These are phyloP conservation scores for Penicillium sp. DNA, from an alignment of 2,329 filamentous ascomycete species.

Conservation along the genomic window DNA sequence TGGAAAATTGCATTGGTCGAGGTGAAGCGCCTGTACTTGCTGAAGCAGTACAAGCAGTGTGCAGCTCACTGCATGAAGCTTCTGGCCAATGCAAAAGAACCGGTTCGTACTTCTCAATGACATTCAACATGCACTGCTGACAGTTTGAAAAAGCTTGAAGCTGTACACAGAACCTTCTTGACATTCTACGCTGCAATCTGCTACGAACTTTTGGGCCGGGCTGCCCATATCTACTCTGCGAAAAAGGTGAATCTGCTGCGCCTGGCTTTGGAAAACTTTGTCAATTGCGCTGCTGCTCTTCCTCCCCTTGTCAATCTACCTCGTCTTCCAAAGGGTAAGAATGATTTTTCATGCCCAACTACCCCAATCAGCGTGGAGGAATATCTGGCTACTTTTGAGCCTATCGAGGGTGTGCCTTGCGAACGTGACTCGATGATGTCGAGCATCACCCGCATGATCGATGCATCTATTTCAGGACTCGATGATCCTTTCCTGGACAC, in stretches of 20 bases:
- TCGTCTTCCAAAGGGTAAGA: neutral
- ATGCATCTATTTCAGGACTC: conserved; percentile 18
- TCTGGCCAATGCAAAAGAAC: conserved; percentile 24
- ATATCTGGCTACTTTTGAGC: conserved; percentile 8
- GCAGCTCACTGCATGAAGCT: conserved; percentile 32
- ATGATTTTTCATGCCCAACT: neutral
- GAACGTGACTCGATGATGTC: neutral
- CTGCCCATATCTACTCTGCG: conserved; percentile 48
- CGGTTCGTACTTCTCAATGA: conserved; percentile 23
- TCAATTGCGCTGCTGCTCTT: conserved; percentile 32
- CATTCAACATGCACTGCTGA: neutral
- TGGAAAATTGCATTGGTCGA: conserved; percentile 36
- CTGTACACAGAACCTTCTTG: conserved; percentile 41
- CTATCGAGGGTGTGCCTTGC: neutral
- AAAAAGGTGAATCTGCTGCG: conserved; percentile 45
- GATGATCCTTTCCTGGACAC: conserved; percentile 30
- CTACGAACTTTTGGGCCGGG: conserved; percentile 48
- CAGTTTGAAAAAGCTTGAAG: conserved; percentile 31
- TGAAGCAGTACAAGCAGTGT: conserved; percentile 45
- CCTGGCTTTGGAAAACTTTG: conserved; percentile 43
- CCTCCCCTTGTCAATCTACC: conserved; percentile 12
- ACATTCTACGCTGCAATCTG: conserved; percentile 49
- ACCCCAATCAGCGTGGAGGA: neutral
- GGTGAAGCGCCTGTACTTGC: conserved; percentile 38
- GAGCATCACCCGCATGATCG: conserved; percentile 28